Base-by-base conservation (phyloP, 2,329 filamentous ascomycete genomes). In the Venturia nashicola region DNA sequence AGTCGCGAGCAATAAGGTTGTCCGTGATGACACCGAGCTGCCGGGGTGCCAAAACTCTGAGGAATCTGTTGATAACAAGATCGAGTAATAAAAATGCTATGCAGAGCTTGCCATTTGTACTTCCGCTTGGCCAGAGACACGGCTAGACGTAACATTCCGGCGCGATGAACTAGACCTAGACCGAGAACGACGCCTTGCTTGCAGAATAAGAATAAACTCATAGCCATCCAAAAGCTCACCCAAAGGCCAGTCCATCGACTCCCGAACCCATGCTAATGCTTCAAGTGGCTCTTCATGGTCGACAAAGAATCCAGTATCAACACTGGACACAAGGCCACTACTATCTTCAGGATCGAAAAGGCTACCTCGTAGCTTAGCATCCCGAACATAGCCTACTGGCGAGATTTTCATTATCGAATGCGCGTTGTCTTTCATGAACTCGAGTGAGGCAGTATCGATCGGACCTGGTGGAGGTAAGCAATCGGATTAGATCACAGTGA, bases 1-100 rank as follows among this genome's bases (percentile, higher is more conserved):
- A 90, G 66, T 89, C 85, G 68, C 71, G 77, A 9, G 79, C 77
- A 36, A 79, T 80, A 23, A 95, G 76, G 65, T 83, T 83, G 69
- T 94, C 85, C 67, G 89, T 86, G 67, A 96, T 86, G 65, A 89
- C 84, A 67, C 90, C 91, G 39, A 93, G 83, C 71, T 94, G 89
- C 23, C 88, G 83, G n/a, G 91, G 91, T 39, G 91, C 84, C 48
- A 95, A 76, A 16, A 96, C 78, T 68, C 91, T 89, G 60, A 95
- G 78, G 5, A 83, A 83, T 68, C 92, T 90, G 64, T 86, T 83
- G 61, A 80, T 77, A n/a, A 91, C 72, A 23, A 94, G 78, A 68
- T 88, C 36, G 1, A 89, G 57, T 0, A 83, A 82, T 57, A 94
- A 86, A 5, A 89, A 78, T 9, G 82, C 76, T 23, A 89, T 83